Base-by-base conservation (phyloP, 2,329 filamentous ascomycete species). In the Fusarium chlamydosporum region DNA sequence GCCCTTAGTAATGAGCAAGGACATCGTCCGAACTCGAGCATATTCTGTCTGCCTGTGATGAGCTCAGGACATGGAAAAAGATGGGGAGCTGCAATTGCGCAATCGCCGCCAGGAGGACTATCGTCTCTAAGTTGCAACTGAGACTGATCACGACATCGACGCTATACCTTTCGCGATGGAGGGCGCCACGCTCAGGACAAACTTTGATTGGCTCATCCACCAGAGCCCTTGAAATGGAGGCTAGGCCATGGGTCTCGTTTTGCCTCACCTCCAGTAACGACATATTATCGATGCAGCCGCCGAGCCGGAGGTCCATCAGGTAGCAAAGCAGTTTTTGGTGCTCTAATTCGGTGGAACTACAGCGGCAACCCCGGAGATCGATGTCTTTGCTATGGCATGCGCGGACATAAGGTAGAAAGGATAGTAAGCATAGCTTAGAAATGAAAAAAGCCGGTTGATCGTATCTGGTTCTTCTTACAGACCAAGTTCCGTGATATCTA, bases 91-190 rank as follows among this genome's bases (percentile, higher is more conserved):
- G 56, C 56, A 73, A 79, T 79, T 77, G 79, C 78, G 79, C 77
- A 75, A 79, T 80, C 74, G 78, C 74, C 72, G 71, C 74, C 71
- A 72, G 72, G 58, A 75, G 71, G 65, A 74, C 67, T 70, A 70
- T 71, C 67, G 65, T 69, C 68, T 73, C 56, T 59, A 64, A 71
- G 74, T 73, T 74, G 72, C 65, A 74, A 76, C 74, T 76, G 75
- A 75, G 76, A 79, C 72, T 76, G 79, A 84, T 83, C 82, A 84
- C 82, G 82, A 83, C 82, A 84, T 84, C 82, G 78, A 79, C 82
- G 82, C 82, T 83, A 84, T 79, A 66, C 77, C 82, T 81, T 81
- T 83, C 81, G 81, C 80, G 80, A 82, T 79, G 76, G 71, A 74
- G 66, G 59, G 51, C 62, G 61, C 68, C 64, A 60, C 57, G 62